Evolutionary conservation across 768 basidiomycete species (phyloP), one percentile per base, ranked within the genome.

Genomic region (Boletus rubroflammeus): DNA sequence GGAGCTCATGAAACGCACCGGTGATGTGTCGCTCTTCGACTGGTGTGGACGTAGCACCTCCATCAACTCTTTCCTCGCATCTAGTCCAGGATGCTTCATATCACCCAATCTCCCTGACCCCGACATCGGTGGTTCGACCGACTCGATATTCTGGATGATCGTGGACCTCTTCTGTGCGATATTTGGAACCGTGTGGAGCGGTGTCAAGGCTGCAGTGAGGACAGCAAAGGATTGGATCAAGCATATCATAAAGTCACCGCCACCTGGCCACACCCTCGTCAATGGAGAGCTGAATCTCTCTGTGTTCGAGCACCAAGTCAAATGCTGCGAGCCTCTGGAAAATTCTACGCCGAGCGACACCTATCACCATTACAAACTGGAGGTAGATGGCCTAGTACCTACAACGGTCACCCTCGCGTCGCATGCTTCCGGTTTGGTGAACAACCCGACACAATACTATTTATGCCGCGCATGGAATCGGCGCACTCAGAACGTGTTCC

Each of bases 1-100:
- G 21, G 66, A 67, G 21, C 53, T 67, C 51, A 64, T 67, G 53
- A 68, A 64, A 35, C 62, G 67, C 41, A 66, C 67, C 1, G 48
- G 56, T 3, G 66, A 67, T 3, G 17, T 57, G 34, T 56, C 64
- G 0, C 48, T 67, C 32, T 67, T 67, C 35, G 64, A 68, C 43
- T 67, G 67, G 64, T 57, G 57, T 29, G 66, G 66, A 34, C 52
- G 36, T 6, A 42, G 42, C n/a, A 58, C 67, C 15, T 31, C 53
- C 3, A 31, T 60, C 56, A 67, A 67, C 57, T 46, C 67, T 14
- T 62, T 63, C 46, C 54, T 67, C 25, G 66, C 66, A 2, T 31
- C 51, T 13, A 8, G 41, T 26, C 53, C 67, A 3, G 46, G 43
- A 43, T 67, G 66, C 32, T 67, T 59, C 45, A 11, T 52, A 17